phyloP scores from a whole-genome alignment of 495 filamentous ascomycete species.

The Extremus antarcticus region DNA sequence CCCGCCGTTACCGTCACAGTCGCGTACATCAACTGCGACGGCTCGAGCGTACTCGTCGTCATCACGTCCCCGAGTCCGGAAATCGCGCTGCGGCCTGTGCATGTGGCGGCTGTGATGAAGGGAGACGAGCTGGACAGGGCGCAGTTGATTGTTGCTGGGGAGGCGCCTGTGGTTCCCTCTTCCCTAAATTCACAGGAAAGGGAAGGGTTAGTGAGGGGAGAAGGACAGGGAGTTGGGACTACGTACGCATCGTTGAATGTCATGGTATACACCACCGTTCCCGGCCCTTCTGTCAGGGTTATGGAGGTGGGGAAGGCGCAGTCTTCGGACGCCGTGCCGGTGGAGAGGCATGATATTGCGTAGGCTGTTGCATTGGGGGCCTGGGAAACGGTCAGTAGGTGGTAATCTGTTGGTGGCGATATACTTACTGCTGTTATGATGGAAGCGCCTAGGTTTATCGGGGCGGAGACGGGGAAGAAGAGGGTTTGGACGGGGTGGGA shows the following conservation, averaged over 20 bases:
- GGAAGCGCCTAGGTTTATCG: not conserved
- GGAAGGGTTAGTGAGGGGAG: not conserved
- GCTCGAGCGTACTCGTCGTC: conserved; percentile 7
- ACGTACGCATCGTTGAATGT: not conserved
- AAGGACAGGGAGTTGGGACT: not conserved
- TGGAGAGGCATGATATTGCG: conserved; percentile 7
- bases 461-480: conserved; percentile 1
- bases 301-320: conserved; percentile 9
- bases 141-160: conserved; percentile 6
- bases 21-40: conserved; percentile 5
- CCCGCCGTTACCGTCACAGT: conserved; percentile 11
- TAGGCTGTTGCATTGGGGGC: conserved; percentile 10
- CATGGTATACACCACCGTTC: conserved; percentile 11
- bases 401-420: not conserved
- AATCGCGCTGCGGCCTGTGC: conserved; percentile 1
- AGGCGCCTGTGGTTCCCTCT: not conserved
- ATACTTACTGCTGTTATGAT: conserved; percentile 15
- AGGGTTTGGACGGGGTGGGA: not conserved
- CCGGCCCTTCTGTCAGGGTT: conserved; percentile 13
- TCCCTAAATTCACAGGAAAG: not conserved
- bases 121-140: conserved; percentile 3
- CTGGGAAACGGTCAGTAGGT: not conserved
- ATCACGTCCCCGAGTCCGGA: not conserved
- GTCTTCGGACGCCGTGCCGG: not conserved
- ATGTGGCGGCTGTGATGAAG: conserved; percentile 3